These are phyloP conservation scores for Fusarium falciforme DNA, from an alignment of 2,329 filamentous ascomycete genomes.

Conservation along the genomic window DNA sequence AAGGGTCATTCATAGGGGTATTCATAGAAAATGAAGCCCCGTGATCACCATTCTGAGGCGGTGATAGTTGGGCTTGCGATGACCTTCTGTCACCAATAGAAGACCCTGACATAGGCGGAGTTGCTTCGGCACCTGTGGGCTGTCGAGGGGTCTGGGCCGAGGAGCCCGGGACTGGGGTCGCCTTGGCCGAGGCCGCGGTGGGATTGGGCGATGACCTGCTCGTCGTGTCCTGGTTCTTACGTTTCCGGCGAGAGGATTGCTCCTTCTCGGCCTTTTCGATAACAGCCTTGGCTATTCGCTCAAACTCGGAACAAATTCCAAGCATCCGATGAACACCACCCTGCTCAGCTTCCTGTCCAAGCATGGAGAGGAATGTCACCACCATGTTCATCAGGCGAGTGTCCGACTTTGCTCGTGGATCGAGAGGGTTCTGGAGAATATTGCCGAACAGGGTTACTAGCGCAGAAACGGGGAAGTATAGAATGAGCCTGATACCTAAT, in stretches of 20 bases:
- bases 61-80: conserved; percentile 44
- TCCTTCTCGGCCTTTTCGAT: conserved; percentile 94
- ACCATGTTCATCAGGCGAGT: conserved; percentile 92
- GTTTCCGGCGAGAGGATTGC: conserved; percentile 81
- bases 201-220: conserved; percentile 27
- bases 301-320: conserved; percentile 94
- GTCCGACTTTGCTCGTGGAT: conserved; percentile 88
- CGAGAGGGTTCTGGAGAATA: conserved; percentile 93
- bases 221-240: conserved; percentile 73
- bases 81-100: conserved; percentile 20
- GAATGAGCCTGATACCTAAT: conserved; percentile 73
- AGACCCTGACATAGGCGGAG: conserved; percentile 6
- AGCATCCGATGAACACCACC: conserved; percentile 95
- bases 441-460: conserved; percentile 96
- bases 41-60: conserved; percentile 39
- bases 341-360: conserved; percentile 90
- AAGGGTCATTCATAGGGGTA: conserved; percentile 51
- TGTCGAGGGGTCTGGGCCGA: conserved; percentile 27
- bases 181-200: conserved; percentile 4
- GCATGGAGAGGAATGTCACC: conserved; percentile 88
- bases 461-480: conserved; percentile 97
- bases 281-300: conserved; percentile 89
- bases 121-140: conserved; percentile 12
- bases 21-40: conserved; percentile 40
- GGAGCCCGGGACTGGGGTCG: conserved; percentile 1